Base-by-base conservation (phyloP, 2,329 filamentous ascomycete genomes). In the Colletotrichum australisinense region DNA sequence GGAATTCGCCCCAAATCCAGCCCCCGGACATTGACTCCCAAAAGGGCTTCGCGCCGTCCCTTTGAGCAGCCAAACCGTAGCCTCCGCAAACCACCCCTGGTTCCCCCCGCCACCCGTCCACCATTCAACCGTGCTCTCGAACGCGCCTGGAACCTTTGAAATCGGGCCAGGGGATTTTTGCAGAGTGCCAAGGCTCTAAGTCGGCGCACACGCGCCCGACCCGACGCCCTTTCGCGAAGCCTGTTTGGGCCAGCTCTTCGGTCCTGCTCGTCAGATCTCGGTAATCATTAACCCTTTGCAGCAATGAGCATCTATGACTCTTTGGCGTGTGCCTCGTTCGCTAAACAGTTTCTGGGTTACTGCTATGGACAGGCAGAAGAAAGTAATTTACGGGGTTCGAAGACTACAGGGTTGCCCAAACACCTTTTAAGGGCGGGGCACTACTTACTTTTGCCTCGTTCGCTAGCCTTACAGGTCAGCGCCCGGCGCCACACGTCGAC, bases 21-120 rank as follows among this genome's bases (percentile, higher is more conserved):
- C 64, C 69, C 58, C 63, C 65, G 58, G 69, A 63, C 69, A 69
- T 53, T 63, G 38, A n/a, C 38, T 22, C 69, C 59, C 64, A 26
- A 58, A 72, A 59, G 53, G 69, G 69, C 22, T 24, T 55, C 57
- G 58, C 58, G 52, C 26, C 14, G n/a, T 26, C 12, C 28, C 28
- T 24, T 53, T 14, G 19, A 24, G 22, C 56, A 46, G 53, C 56
- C 49, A 38, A 28, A 14, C 32, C 64, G 42, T 53, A 22, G 35
- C 42, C 32, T 52, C 35, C n/a, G 28, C 49, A 53, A 22, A 12
- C 49, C n/a, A 46, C 35, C 42, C 35, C 49, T 66, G 26, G 14
- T n/a, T 30, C 32, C 30, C 42, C 32, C 52, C 42, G 30, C 22
- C n/a, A 19, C 24, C 16, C 16, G 19, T 46, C 19, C 38, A 35